These are phyloP conservation scores for Mucor racemosus DNA, from an alignment of 371 early-diverging fungal species.

Conservation along the genomic window DNA sequence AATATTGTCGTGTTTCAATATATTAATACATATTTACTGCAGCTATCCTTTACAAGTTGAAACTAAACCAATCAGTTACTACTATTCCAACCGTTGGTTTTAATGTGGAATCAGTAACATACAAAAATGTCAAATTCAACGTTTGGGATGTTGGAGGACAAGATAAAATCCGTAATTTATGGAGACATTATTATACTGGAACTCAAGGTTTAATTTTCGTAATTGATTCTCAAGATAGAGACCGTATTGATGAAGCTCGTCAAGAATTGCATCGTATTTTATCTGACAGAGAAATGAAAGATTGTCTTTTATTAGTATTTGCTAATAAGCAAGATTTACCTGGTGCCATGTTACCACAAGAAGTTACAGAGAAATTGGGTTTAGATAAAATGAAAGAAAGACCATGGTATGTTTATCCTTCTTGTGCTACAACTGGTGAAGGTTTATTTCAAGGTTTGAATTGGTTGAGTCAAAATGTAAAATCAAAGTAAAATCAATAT, in stretches of 20 bases:
- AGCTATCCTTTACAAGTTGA: slow-evolving; percentile 90
- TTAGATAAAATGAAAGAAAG: slow-evolving; percentile 78
- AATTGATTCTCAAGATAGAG: slow-evolving; percentile 81
- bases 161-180: slow-evolving; percentile 87
- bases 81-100: slow-evolving; percentile 91
- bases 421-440: slow-evolving; percentile 88
- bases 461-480: slow-evolving; percentile 88
- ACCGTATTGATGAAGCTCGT: slow-evolving; percentile 85
- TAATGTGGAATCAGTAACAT: slow-evolving; percentile 86
- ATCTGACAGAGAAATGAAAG: slow-evolving; percentile 83
- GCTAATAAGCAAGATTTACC: slow-evolving; percentile 90
- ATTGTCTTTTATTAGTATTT: slow-evolving; percentile 80
- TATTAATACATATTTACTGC: slow-evolving; percentile 3
- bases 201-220: slow-evolving; percentile 89
- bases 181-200: slow-evolving; percentile 89
- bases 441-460: slow-evolving; percentile 86
- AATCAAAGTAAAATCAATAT: slow-evolving; percentile 41
- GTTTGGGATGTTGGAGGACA: slow-evolving; percentile 93
- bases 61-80: slow-evolving; percentile 82
- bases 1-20: neutral
- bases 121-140: slow-evolving; percentile 90
- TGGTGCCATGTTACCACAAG: slow-evolving; percentile 77
- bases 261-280: slow-evolving; percentile 83
- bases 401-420: slow-evolving; percentile 84
- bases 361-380: slow-evolving; percentile 80